These are phyloP conservation scores for Yarrowia porcina DNA, from an alignment of 805 yeast genomes.

Conservation along the genomic window DNA sequence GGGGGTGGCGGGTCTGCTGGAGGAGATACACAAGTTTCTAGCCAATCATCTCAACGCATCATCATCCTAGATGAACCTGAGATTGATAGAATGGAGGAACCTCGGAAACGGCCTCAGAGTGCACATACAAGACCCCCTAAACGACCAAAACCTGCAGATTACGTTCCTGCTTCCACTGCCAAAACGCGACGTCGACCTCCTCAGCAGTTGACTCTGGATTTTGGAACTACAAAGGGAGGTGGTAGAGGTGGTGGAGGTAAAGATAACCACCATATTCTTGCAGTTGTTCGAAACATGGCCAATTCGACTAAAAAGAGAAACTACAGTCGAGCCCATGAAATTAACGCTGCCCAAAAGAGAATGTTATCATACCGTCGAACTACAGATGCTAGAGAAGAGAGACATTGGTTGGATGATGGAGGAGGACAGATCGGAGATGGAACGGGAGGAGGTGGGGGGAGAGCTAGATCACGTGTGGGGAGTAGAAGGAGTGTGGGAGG, in stretches of 20 bases:
- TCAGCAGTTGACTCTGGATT: background rate
- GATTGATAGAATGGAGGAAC: slow-evolving; percentile 12
- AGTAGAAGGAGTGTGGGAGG: background rate
- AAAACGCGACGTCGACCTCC: background rate
- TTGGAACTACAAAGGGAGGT: background rate
- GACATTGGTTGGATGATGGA: slow-evolving; percentile 17
- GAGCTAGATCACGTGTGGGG: background rate
- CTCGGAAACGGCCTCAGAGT: background rate
- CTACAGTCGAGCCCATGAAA: background rate
- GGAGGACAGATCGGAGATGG: slow-evolving; percentile 9
- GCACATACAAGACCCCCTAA: background rate
- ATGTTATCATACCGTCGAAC: background rate
- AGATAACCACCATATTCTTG: background rate
- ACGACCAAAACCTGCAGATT: background rate
- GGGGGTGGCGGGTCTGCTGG: background rate
- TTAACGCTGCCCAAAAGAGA: background rate
- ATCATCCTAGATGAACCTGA: background rate
- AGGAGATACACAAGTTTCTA: background rate
- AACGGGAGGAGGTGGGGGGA: background rate
- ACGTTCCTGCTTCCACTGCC: background rate
- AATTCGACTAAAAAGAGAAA: background rate
- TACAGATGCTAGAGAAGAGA: background rate
- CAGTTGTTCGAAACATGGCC: slow-evolving; percentile 3
- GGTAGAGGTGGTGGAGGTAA: no score
- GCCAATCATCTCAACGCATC: background rate